Evolutionary conservation across 2,329 filamentous ascomycete species (phyloP).

Genomic region (Cephalotrichum gorgonifer): DNA sequence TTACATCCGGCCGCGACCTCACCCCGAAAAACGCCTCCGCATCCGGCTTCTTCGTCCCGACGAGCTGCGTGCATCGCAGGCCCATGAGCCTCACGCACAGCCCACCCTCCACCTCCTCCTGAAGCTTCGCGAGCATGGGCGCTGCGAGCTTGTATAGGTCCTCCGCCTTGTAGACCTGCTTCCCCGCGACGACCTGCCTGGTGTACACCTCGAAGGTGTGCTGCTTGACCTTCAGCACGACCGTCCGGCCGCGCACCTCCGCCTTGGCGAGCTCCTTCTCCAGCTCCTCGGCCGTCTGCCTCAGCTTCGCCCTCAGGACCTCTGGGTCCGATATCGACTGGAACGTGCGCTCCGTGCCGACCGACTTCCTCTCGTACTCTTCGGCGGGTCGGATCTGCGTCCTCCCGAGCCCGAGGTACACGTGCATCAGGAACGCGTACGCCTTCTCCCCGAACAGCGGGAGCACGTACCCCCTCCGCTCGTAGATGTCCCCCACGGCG

Average conservation of each 20-base stretch:
- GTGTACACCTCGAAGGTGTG: constrained; percentile 91
- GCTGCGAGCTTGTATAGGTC: constrained; percentile 76
- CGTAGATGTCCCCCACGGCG: constrained; percentile 80
- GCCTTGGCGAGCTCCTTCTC: constrained; percentile 75
- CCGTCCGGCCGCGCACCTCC: constrained; percentile 78
- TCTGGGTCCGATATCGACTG: constrained; percentile 61
- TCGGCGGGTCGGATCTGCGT: constrained; percentile 79
- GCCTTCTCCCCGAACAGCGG: constrained; percentile 87
- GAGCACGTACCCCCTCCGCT: constrained; percentile 60
- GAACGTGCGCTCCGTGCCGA: constrained; percentile 91
- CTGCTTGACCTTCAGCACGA: constrained; percentile 86
- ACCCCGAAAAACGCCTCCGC: constrained; percentile 70
- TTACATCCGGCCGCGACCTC: constrained; percentile 10
- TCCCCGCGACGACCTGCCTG: constrained; percentile 65
- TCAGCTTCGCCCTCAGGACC: constrained; percentile 65
- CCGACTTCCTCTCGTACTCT: constrained; percentile 83
- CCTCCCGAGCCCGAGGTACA: constrained; percentile 76
- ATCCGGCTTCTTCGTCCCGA: constrained; percentile 74
- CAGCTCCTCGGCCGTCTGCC: constrained; percentile 72
- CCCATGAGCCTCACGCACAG: constrained; percentile 54
- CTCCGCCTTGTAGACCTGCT: constrained; percentile 60
- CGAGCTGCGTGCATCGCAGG: constrained; percentile 74
- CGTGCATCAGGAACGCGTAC: constrained; percentile 74
- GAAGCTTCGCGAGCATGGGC: constrained; percentile 74
- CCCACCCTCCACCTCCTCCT: constrained; percentile 34